These are phyloP conservation scores for Calophaca sinica DNA, from an alignment of 306 rosid genomes.

Conservation along the genomic window DNA sequence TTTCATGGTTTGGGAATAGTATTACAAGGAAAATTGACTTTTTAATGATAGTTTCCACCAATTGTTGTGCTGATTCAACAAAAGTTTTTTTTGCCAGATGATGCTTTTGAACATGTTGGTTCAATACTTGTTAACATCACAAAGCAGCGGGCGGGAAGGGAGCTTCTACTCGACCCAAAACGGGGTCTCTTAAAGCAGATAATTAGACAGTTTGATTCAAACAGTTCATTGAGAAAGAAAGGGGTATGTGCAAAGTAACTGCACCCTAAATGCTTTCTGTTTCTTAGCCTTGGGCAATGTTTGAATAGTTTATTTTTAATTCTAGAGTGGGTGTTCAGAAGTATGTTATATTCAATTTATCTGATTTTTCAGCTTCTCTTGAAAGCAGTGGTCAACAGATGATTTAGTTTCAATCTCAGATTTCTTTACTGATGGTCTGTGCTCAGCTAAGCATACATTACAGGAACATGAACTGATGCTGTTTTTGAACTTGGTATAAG, in stretches of 20 bases:
- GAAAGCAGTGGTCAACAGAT: slow-evolving; percentile 31
- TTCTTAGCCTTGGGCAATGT: slow-evolving; percentile 26
- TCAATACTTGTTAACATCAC: slow-evolving; percentile 91
- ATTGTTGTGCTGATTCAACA: slow-evolving; percentile 35
- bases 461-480: slow-evolving; percentile 24
- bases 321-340: not conserved
- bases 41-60: not conserved
- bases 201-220: slow-evolving; percentile 85
- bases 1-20: not conserved
- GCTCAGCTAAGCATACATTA: slow-evolving; percentile 22
- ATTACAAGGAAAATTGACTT: slow-evolving; percentile 23
- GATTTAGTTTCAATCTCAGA: slow-evolving; percentile 13
- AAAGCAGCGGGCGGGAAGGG: slow-evolving; percentile 81
- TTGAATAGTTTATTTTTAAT: slow-evolving; percentile 27
- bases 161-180: slow-evolving; percentile 85
- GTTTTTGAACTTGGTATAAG: slow-evolving; percentile 17
- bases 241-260: slow-evolving; percentile 72
- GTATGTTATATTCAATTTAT: slow-evolving; percentile 35
- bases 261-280: slow-evolving; percentile 21
- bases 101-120: slow-evolving; percentile 93
- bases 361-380: slow-evolving; percentile 17
- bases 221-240: slow-evolving; percentile 79
- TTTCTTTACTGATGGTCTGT: slow-evolving; percentile 31
- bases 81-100: slow-evolving; percentile 62
- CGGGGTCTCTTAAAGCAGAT: slow-evolving; percentile 89